Conservation (phyloP, 1,284 basidiomycete species). For the Moniliophthora roreri region DNA sequence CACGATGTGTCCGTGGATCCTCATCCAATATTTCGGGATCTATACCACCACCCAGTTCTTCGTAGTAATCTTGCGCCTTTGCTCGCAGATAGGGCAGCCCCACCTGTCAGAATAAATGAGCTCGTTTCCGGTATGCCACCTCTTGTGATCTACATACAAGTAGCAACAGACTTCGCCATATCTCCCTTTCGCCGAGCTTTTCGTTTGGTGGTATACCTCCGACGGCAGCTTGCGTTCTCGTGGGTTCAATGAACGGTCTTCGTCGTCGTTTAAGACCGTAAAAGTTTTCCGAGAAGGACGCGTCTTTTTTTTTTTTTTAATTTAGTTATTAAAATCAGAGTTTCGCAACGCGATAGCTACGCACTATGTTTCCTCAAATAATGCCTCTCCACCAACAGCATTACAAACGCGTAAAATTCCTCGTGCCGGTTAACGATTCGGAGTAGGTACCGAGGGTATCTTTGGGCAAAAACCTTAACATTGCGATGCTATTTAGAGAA, state of each 20-base stretch:
- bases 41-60: constrained; percentile 83
- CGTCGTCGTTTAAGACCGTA: constrained; percentile 85
- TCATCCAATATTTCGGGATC: constrained; percentile 68
- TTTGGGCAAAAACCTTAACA: constrained; percentile 97
- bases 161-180: constrained; percentile 74
- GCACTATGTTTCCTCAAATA: constrained; percentile 84
- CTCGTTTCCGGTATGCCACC: background rate
- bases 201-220: constrained; percentile 65
- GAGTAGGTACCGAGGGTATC: constrained; percentile 91
- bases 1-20: constrained; percentile 41
- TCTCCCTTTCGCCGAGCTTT: constrained; percentile 59
- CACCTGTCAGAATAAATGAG: constrained; percentile 48
- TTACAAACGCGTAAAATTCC: constrained; percentile 89
- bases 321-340: background rate
- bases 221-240: constrained; percentile 64
- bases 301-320: too few relatives aligned
- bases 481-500: constrained; percentile 4
- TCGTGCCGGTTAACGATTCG: constrained; percentile 94
- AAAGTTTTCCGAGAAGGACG: constrained; percentile 92
- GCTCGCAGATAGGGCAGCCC: constrained; percentile 88
- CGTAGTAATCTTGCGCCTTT: constrained; percentile 89
- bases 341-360: constrained; percentile 22
- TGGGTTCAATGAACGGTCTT: constrained; percentile 66
- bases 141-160: constrained; percentile 52
- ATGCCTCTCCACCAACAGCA: constrained; percentile 89